phyloP scores from a whole-genome alignment of 306 rosid species.

The Quercus rubra region DNA sequence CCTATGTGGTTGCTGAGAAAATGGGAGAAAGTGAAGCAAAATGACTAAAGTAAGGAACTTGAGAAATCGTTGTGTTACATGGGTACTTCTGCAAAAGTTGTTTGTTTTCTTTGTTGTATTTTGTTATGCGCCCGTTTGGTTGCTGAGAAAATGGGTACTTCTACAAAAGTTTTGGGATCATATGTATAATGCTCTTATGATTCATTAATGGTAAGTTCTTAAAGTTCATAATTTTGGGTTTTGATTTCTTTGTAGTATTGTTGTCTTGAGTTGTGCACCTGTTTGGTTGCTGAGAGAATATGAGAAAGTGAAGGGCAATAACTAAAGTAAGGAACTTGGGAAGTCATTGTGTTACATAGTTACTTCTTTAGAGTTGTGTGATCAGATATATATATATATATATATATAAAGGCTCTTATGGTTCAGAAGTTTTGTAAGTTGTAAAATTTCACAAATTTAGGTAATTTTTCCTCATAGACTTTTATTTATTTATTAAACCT shows the following conservation, averaged over 20 bases:
- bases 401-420: too few relatives aligned
- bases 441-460: not conserved
- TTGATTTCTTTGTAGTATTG: not conserved
- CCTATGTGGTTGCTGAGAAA: too few relatives aligned
- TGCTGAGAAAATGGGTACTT: too few relatives aligned
- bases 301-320: not conserved
- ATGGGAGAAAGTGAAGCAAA: too few relatives aligned
- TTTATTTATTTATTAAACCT: not conserved
- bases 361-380: not conserved
- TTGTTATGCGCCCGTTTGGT: too few relatives aligned
- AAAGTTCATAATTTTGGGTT: not conserved
- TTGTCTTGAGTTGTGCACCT: not conserved
- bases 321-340: not conserved
- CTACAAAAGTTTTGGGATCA: too few relatives aligned
- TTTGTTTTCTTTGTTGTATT: too few relatives aligned
- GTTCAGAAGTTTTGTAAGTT: not conserved
- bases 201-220: too few relatives aligned
- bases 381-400: not conserved
- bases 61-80: too few relatives aligned
- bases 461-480: not conserved
- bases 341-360: not conserved
- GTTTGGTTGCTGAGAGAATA: conserved; percentile 1
- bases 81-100: too few relatives aligned
- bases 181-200: too few relatives aligned
- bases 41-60: too few relatives aligned